Conservation (phyloP, 805 yeast genomes). For the Ogataea angusta region DNA sequence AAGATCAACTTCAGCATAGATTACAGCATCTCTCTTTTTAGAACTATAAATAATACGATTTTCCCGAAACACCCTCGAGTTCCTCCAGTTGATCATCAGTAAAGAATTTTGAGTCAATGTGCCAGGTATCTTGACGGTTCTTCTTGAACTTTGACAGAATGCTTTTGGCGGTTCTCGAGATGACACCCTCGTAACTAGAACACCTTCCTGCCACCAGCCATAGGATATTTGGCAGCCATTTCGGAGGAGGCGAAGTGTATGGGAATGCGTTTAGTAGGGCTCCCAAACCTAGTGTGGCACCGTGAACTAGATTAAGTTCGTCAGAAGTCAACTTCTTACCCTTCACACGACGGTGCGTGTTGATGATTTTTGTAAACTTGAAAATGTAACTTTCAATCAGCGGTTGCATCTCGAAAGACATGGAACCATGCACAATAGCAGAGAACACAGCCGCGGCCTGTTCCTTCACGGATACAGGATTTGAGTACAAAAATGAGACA, state of each 20-base stretch:
- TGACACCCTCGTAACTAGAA: constrained; percentile 67
- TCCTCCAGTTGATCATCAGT: constrained; percentile 79
- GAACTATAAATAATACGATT: constrained; percentile 70
- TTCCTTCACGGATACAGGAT: constrained; percentile 71
- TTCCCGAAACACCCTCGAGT: constrained; percentile 90
- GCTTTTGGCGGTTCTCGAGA: constrained; percentile 82
- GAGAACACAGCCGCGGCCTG: constrained; percentile 72
- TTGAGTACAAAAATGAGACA: constrained; percentile 51
- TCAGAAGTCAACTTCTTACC: constrained; percentile 37
- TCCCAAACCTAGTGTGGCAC: constrained; percentile 85
- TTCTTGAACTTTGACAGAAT: constrained; percentile 82
- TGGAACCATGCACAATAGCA: constrained; percentile 68
- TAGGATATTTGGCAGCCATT: constrained; percentile 78
- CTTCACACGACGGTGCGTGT: constrained; percentile 28
- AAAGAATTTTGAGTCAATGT: constrained; percentile 74
- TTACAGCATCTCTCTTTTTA: constrained; percentile 65
- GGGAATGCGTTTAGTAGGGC: constrained; percentile 88
- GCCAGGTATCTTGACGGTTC: constrained; percentile 95
- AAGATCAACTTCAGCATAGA: constrained; percentile 49
- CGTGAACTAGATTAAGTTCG: constrained; percentile 59
- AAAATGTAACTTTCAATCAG: constrained; percentile 42
- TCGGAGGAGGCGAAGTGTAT: constrained; percentile 85
- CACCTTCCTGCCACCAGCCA: constrained; percentile 68
- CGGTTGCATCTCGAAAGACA: constrained; percentile 43
- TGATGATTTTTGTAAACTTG: constrained; percentile 42